Evolutionary conservation across 805 yeast genomes (phyloP), one percentile per base, ranked within the genome.

Genomic region (Metschnikowia cubensis): DNA sequence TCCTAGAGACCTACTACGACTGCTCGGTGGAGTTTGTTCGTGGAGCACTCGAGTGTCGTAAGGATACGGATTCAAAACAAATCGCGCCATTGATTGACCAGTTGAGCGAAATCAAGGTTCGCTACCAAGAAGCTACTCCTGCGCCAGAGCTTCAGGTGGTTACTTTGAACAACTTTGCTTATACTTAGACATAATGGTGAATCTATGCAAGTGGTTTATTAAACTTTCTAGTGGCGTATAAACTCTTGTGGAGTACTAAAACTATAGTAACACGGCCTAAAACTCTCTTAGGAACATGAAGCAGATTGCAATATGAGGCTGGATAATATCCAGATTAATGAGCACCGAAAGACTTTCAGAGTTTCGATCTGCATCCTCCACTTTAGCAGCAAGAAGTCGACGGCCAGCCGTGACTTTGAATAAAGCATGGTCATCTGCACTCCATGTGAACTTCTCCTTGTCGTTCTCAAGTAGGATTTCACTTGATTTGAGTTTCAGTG

Each of bases 1-100:
- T 87, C 35, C 70, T 89, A 47, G 71, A 73, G 11, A 78, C 77
- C 37, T 89, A 84, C 70, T 84, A 89, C 69, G 90, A 89, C 63
- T 83, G 91, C 50, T 90, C 96, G 0, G 68, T 84, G 6, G 84
- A 80, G 45, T 79, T 89, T 59, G 75, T 91, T 39, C 80, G 79
- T 41, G 83, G 83, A 13, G 77, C 89, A 38, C 73, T 90, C 47
- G 71, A 74, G 55, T 77, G 72, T 59, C 70, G 77, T 59, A 79
- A 70, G 59, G 80, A 74, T 53, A 59, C 69, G 60, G 77, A 73
- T 37, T 59, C 63, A 51, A 55, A 58, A 20, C 58, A 56, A 39
- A 62, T 71, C 5, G 63, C 59, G 42, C 59, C 56, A 18, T 59
- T 74, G 47, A 56, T 69, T 1, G 61, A 62, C 7, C 54, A 58